Base-by-base conservation (phyloP, 306 rosid genomes). In the Lathyrus tuberosus region DNA sequence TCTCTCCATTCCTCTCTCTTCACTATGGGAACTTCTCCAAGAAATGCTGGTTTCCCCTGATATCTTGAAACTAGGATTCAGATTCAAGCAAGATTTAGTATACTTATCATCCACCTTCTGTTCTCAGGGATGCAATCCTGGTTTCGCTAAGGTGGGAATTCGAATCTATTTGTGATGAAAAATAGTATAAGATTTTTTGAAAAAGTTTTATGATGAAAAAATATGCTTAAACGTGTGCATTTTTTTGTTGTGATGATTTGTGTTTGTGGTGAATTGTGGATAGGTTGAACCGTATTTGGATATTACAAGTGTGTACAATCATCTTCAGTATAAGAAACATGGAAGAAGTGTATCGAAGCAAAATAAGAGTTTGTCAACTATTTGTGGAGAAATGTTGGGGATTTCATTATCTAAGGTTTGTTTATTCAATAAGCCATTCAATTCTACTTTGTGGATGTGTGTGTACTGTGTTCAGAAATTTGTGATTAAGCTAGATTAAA, bases 251-350 rank as follows among this genome's bases (percentile, higher is more conserved):
- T 44, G 58, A 5, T 31, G 49, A 69, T 49, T 28, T 68, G 18
- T 57, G 49, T 35, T 76, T 30, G 58, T 60, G 26, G 57, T 74
- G 53, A 26, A 65, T 73, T 59, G 38, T 78, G 67, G 37, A 59
- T 79, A 90, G 94, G 89, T 93, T 75, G 97, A 90, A 53, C 98
- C 98, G 7, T 88, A 85, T 82, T 44, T 89, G 86, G 96, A 93
- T 83, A 86, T 93, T 69, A 78, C 79, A 51, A 82, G 78, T 56
- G 70, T 85, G 66, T 93, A 84, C 83, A 83, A 79, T 79, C 86
- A 81, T 80, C 75, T 93, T 46, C 91, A 84, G 49, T 84, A 67
- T 38, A 88, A 83, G 81, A 87, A 81, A 78, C 64, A 57, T 65
- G 97, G 85, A 71, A 84, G 80, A 83, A 91, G 70, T 80, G 67